Percentiles rank a stretch among this genome's conserved stretches.
phyloP scores from a whole-genome alignment of 2,329 filamentous ascomycete species.

The Monosporascus ibericus region DNA sequence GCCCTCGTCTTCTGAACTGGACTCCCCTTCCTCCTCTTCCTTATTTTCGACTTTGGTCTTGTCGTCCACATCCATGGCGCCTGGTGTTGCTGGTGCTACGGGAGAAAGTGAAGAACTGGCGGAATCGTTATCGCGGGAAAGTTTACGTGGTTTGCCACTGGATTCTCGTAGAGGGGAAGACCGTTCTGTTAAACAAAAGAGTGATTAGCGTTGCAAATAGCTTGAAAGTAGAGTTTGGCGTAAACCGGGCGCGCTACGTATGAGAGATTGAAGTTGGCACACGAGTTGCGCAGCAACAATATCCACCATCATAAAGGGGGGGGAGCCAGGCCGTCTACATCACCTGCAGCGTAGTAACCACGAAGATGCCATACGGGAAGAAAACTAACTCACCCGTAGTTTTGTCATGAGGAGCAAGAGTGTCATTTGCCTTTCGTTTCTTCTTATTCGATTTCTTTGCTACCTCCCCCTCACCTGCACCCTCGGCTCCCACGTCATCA shows the following conservation, averaged over 20 bases:
- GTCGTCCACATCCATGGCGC: constrained; percentile 54
- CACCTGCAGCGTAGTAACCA: too few relatives aligned
- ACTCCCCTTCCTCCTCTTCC: constrained; percentile 40
- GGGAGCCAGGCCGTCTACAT: too few relatives aligned
- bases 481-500: constrained; percentile 42
- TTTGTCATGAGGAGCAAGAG: constrained; percentile 48
- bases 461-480: constrained; percentile 39
- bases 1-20: constrained; percentile 53
- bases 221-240: neutral
- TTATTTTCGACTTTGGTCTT: constrained; percentile 39
- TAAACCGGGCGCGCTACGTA: too few relatives aligned
- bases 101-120: constrained; percentile 57
- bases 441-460: constrained; percentile 62
- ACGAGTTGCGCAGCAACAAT: too few relatives aligned
- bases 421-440: constrained; percentile 69
- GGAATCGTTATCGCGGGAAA: constrained; percentile 47
- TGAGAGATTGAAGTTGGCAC: too few relatives aligned
- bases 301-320: too few relatives aligned
- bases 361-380: neutral
- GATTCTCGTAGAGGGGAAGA: constrained; percentile 48
- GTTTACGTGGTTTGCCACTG: constrained; percentile 41
- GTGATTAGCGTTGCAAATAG: constrained; percentile 10
- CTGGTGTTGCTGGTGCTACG: constrained; percentile 42
- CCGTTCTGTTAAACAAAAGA: constrained; percentile 33
- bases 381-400: constrained; percentile 20